Evolutionary conservation across 139 green algal genomes (phyloP), one percentile per base, ranked within the genome.

Genomic region (Desmodesmus armatus): DNA sequence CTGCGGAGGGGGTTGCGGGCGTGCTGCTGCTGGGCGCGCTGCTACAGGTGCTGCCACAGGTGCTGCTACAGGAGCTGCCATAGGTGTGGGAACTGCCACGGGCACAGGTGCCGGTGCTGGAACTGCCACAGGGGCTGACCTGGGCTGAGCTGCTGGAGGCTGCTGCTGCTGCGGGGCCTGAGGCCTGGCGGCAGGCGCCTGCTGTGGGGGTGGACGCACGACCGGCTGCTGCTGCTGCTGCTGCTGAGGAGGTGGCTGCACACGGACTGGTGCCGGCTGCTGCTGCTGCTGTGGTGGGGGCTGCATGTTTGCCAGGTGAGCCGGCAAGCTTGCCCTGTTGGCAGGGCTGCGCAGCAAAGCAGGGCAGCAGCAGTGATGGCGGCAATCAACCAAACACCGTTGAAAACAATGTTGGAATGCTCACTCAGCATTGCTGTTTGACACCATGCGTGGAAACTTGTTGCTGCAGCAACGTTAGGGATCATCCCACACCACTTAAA

Each of bases 211-310:
- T 43, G 73, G 31, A n/a, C 25, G 73, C 44, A 81, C 47, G 47
- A 15, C 27, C 3, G 47, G 40, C 31, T 37, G 70, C 70, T 78
- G 60, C 60, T 6, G 71, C 25, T 79, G 41, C 40, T 47, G 37
- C 67, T 75, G 67, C 37, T 53, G 51, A 7, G 39, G 41, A 37
- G 40, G 63, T 72, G n/a, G 63, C 29, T 72, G 63, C 40, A 44
- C 23, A 19, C 43, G 47, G 27, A 63, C 27, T 78, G 51, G 51
- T 11, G 7, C 17, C 47, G 13, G 43, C 43, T 41, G 73, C 43
- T 37, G 39, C 77, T 47, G 49, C 33, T 65, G 55, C 77, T 71
- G 77, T 37, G 43, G 77, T 44, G 39, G 53, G 37, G 51, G 51
- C 51, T 55, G 35, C 21, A 35, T 33, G 33, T 71, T 19, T 37